Percentiles rank a stretch among this genome's conserved stretches.
Conservation (phyloP, 257 asterid species). For the Paulownia fortunei region DNA sequence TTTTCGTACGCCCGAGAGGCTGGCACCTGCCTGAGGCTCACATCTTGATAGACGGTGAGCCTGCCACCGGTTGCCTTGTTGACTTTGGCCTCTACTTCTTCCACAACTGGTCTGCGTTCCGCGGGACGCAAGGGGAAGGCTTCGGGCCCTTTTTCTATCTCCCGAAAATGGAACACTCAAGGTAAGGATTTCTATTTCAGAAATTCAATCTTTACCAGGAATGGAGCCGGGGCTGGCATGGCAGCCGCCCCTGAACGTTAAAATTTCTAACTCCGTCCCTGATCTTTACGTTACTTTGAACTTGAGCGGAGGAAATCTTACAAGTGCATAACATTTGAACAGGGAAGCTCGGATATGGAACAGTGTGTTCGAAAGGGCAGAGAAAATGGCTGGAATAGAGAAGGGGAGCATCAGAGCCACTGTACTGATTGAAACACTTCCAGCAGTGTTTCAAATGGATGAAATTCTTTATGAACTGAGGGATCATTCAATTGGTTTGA, state of each 20-base stretch:
- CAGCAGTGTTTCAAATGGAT: conserved; percentile 96
- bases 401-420: conserved; percentile 96
- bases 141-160: conserved; percentile 94
- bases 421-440: conserved; percentile 90
- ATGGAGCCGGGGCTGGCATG: too few species aligned
- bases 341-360: conserved; percentile 98
- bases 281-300: too few species aligned
- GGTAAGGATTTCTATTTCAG: conserved; percentile 47
- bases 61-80: conserved; percentile 80
- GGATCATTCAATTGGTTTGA: conserved; percentile 85
- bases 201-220: too few species aligned
- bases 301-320: not conserved
- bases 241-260: too few species aligned
- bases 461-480: conserved; percentile 83
- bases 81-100: conserved; percentile 94
- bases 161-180: conserved; percentile 94
- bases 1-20: conserved; percentile 94
- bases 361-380: conserved; percentile 76
- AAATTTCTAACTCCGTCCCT: too few species aligned
- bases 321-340: conserved; percentile 16
- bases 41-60: conserved; percentile 88
- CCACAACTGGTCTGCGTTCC: conserved; percentile 71
- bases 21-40: conserved; percentile 98
- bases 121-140: conserved; percentile 72
- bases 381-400: conserved; percentile 68